A percentile compares a stretch with the other conserved stretches of the same genome.
These are phyloP conservation scores for Pyrenophora teres DNA, from an alignment of 2,329 filamentous ascomycete species.

Conservation along the genomic window DNA sequence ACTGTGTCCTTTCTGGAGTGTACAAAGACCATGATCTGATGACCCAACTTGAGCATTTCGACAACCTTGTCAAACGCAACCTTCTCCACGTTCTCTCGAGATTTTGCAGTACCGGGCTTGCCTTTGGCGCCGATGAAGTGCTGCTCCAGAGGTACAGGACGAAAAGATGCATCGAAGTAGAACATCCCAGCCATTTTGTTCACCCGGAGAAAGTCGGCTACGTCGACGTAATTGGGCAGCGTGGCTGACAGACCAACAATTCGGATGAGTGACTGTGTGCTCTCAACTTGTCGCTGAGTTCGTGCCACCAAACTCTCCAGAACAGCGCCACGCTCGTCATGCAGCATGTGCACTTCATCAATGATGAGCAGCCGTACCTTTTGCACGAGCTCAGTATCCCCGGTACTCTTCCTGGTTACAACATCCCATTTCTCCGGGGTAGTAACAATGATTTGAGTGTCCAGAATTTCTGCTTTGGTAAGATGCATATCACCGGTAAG, in stretches of 20 bases:
- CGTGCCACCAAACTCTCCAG: constrained; percentile 93
- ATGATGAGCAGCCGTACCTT: constrained; percentile 96
- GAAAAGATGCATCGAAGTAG: constrained; percentile 95
- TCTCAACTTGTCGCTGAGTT: constrained; percentile 95
- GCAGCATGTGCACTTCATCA: constrained; percentile 99
- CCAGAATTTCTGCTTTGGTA: constrained; percentile 92
- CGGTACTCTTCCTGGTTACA: constrained; percentile 93
- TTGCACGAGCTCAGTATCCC: constrained; percentile 95
- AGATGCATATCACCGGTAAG: constrained; percentile 99
- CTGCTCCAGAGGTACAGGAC: constrained; percentile 93
- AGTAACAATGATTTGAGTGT: constrained; percentile 97
- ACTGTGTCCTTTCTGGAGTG: constrained; percentile 95
- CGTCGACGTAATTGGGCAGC: constrained; percentile 93
- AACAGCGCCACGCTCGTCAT: constrained; percentile 94
- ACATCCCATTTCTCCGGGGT: constrained; percentile 99
- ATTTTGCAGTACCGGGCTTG: constrained; percentile 78
- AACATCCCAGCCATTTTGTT: constrained; percentile 92
- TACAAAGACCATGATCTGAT: constrained; percentile 99
- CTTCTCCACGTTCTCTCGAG: constrained; percentile 84
- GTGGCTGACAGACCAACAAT: constrained; percentile 96
- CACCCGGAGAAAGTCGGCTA: constrained; percentile 95
- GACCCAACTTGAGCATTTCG: constrained; percentile 87
- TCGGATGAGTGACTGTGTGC: constrained; percentile 94
- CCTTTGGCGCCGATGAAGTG: constrained; percentile 97
- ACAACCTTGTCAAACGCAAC: constrained; percentile 92